A percentile compares a stretch with the other conserved stretches of the same genome.
phyloP scores from a whole-genome alignment of 2,329 filamentous ascomycete genomes.

The Neurospora sp. region DNA sequence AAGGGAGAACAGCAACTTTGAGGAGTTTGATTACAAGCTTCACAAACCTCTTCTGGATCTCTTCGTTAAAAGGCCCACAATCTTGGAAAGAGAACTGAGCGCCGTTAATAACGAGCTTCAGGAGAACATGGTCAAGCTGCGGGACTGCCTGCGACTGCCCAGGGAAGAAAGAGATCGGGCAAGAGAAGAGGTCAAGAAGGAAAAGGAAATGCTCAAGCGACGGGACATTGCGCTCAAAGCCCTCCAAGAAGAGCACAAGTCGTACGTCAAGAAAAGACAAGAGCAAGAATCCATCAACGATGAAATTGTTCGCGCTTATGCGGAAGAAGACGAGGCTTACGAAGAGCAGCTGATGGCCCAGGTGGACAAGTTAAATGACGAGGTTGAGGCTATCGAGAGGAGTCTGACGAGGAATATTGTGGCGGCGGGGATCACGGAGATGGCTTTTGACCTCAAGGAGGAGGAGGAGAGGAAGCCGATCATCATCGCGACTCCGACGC shows the following conservation, averaged over 20 bases:
- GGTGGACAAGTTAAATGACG: constrained; percentile 37
- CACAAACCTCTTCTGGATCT: constrained; percentile 24
- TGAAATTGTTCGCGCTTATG: constrained; percentile 39
- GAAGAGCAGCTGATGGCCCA: constrained; percentile 34
- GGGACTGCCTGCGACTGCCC: constrained; percentile 34
- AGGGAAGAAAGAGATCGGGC: constrained; percentile 35
- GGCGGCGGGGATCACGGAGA: constrained; percentile 29
- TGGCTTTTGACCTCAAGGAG: constrained; percentile 3
- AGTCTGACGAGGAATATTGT: constrained; percentile 30
- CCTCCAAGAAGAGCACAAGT: constrained; percentile 32
- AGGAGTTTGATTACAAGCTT: constrained; percentile 21
- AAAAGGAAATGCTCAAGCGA: constrained; percentile 18
- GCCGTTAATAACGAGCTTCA: constrained; percentile 32
- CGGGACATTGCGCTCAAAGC: constrained; percentile 11
- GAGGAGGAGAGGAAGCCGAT: constrained; percentile 7
- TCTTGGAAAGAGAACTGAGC: constrained; percentile 26
- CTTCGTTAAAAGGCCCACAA: constrained; percentile 25
- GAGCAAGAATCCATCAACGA: constrained; percentile 36
- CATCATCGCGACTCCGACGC: background rate
- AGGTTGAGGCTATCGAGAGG: constrained; percentile 34
- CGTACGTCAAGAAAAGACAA: constrained; percentile 30
- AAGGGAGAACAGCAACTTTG: constrained; percentile 6
- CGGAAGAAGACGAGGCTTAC: constrained; percentile 39
- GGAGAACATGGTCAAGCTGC: constrained; percentile 38
- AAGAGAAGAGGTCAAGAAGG: constrained; percentile 37